Evolutionary conservation across 1,139 yeast species (phyloP), one percentile per base, ranked within the genome.

Genomic region (Casaregolazyma suthepensis): DNA sequence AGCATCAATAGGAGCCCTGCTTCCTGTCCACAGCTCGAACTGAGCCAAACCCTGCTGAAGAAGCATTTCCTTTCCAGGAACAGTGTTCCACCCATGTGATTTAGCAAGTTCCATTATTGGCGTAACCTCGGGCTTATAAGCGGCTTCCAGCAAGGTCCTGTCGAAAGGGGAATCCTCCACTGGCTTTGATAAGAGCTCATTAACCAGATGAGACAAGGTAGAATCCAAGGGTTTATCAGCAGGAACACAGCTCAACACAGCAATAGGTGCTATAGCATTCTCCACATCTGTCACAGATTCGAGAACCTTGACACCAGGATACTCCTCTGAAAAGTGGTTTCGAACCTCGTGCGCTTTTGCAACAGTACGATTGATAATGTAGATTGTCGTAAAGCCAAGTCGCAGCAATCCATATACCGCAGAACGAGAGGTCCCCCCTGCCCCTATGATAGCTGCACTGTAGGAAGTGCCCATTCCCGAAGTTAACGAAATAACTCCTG

Each of bases 351-450:
- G 70, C 51, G 89, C 75, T 63, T 89, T 90, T 13, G 83, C 71
- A 1, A 74, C 69, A 0, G 96, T 89, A 66, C 99, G 82, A 74
- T 93, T 93, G 55, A 87, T 70, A 75, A 93, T 75, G 72, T 83
- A 90, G 57, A 93, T 87, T 61, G 77, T 81, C 43, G 75, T 64
- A 67, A 95, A 89, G 1, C 97, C 97, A 74, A 93, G 73, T 58
- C 80, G 69, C 64, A 83, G 81, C 63, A 93, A 77, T 0, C 99
- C 98, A 68, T 80, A 91, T 22, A 88, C 82, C 1, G 98, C 99
- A 44, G 99, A 97, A 65, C 97, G 80, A 0, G 96, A 85, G 40
- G 99, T 91, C 49, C 99, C 99, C 46, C 99, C 99, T 29, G 96
- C 96, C 50, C 99, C 99, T 61, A 93, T 75, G 52, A 93, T 85